Base-by-base conservation (phyloP, 2,329 filamentous ascomycete genomes). In the Pleoardoris graminearum region DNA sequence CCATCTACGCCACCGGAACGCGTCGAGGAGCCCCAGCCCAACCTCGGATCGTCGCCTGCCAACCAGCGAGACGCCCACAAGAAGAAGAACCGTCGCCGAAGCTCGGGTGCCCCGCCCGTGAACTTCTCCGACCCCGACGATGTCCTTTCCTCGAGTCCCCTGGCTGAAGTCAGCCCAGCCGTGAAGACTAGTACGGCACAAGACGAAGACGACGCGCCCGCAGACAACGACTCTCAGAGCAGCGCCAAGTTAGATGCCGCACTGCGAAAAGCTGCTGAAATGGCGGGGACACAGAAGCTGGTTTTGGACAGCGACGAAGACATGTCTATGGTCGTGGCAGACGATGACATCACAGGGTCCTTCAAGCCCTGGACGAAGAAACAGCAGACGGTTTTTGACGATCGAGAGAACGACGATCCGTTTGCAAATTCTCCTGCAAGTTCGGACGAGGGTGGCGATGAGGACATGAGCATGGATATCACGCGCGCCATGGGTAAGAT, bases 381-480 rank as follows among this genome's bases (percentile, higher is more conserved):
- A 58, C 69, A 74, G 48, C 56, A 33, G 12, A 69, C 52, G 50
- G 63, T 56, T 53, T 61, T 66, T 41, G 60, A 71, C 38, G 77
- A 81, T 39, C 79, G 82, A 55, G 79, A 82, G 56, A 80, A 80
- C 33, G 65, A 76, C 5, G 77, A 79, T 53, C 77, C 77, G 3
- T 81, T 80, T 57, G 78, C 76, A 10, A 74, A 76, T 19, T 73
- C 74, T n/a, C 73, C 72, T 43, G 73, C 72, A 48, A 68, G 70
- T 17, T 61, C 68, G 17, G 16, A 25, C 4, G 59, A 56, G 12
- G 54, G 81, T 11, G 77, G 78, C 11, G 76, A 81, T 12, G 76
- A 81, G 58, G 90, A 92, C 33, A 86, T 95, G 80, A 94, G 90
- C 19, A 97, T 97, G 93, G 93, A 97, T 63, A 90, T 97, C 7